Evolutionary conservation across 2,329 filamentous ascomycete genomes (phyloP), one percentile per base, ranked within the genome.

Genomic region (Arthrobotrys entomopaga): DNA sequence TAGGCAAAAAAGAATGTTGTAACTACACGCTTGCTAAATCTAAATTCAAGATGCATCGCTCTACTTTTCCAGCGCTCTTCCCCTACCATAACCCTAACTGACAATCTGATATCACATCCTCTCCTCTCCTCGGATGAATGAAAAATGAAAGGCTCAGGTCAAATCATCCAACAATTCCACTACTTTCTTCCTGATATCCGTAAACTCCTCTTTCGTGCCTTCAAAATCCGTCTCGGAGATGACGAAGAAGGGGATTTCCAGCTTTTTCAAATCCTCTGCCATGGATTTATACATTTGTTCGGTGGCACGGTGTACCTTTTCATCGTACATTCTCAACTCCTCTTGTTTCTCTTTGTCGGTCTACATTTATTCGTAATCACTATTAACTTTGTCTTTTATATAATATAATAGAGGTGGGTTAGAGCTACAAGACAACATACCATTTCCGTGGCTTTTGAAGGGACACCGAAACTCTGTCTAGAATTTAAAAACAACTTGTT

Each of bases 221-320:
- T 63, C 64, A 34, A 67, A 74, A 10, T 74, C 70, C n/a, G 70
- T 67, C 11, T 63, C 54, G 20, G 72, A 57, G 42, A 75, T 59
- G 3, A 77, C 71, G 69, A 78, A 78, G 65, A 78, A 77, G 7
- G 77, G 77, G 24, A 78, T 75, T 2, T 74, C 76, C 40, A 78
- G 69, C 8, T 49, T 61, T 40, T 72, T 54, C 10, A 78, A 65
- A 42, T 78, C 77, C n/a, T 63, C 53, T n/a, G 77, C 59, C 77
- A 78, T 78, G 61, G 77, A 76, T 16, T 53, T 63, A 46, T 77
- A 76, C 77, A 78, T 78, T 40, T 77, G 64, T 26, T 71, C 67
- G 13, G 76, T 77, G 40, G 75, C 67, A 29, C 70, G 71, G 49
- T 78, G 53, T 22, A 78, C 77, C 16, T 78, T 78, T 49, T 72